Evolutionary conservation across 2,329 filamentous ascomycete genomes (phyloP).

Genomic region (Diaporthe aspalathi): DNA sequence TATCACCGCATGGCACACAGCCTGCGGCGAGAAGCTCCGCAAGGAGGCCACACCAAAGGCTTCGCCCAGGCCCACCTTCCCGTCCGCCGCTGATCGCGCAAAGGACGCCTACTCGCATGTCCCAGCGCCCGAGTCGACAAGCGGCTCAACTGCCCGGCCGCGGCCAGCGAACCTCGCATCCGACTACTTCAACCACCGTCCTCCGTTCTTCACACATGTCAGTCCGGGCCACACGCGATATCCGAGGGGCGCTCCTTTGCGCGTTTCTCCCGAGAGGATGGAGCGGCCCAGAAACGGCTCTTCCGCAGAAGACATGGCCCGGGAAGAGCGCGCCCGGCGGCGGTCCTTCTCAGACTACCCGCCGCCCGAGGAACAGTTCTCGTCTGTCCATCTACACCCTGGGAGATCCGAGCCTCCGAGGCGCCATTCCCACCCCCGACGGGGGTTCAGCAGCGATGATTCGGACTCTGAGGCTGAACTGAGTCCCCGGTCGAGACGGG

Average conservation of each 20-base stretch:
- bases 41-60: constrained; percentile 63
- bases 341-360: constrained; percentile 65
- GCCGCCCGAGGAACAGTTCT: constrained; percentile 49
- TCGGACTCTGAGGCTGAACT: constrained; percentile 49
- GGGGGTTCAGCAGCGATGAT: constrained; percentile 57
- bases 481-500: constrained; percentile 43
- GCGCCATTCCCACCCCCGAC: constrained; percentile 61
- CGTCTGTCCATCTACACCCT: constrained; percentile 50
- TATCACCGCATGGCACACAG: constrained; percentile 89
- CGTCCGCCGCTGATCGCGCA: constrained; percentile 33
- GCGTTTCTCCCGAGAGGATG: constrained; percentile 42
- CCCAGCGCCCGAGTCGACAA: constrained; percentile 38
- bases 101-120: constrained; percentile 37
- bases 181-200: constrained; percentile 52
- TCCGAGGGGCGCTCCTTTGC: constrained; percentile 40
- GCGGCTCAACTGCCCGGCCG: constrained; percentile 43
- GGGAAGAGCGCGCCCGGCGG: constrained; percentile 54
- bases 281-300: constrained; percentile 48
- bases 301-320: constrained; percentile 47
- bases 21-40: constrained; percentile 77
- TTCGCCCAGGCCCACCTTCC: constrained; percentile 44
- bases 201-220: constrained; percentile 55
- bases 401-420: constrained; percentile 49
- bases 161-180: constrained; percentile 43
- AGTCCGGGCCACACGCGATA: constrained; percentile 52